Evolutionary conservation across 2,329 filamentous ascomycete genomes (phyloP), one percentile per base, ranked within the genome.

Genomic region (Aspergillus awamori): DNA sequence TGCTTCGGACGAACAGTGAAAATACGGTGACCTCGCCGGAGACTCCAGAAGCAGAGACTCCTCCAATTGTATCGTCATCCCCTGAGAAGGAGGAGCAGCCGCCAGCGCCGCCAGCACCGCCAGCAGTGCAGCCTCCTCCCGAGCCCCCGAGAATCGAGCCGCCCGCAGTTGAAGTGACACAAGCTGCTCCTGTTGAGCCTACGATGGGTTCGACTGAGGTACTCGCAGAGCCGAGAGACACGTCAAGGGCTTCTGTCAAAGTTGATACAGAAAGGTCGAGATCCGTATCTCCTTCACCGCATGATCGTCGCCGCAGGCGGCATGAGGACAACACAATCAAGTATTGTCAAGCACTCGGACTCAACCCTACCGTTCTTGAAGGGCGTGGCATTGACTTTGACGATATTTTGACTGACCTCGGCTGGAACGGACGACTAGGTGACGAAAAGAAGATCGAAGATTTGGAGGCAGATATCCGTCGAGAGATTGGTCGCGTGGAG

Each of bases 401-500:
- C 60, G 86, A 88, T 64, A 88, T 92, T 77, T 83, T 97, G 36
- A 89, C 92, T 65, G 92, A 96, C 72, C 91, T 97, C 73, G 93
- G 93, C 36, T 97, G 93, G 92, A 88, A 92, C 22, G 91, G 90
- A 52, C 87, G 89, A 53, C 84, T 91, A 65, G 88, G 92, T 75
- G 87, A 91, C 57, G 82, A 87, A 49, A 88, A 89, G 65, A 90
- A 87, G 62, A 87, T 94, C 58, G 91, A 96, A 54, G 87, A 91
- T 56, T 84, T 97, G 72, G 92, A 93, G 77, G 82, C 86, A 11
- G 92, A 96, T 65, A 84, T 97, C 58, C 91, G 94, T 57, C 87
- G 93, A 63, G 93, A 97, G 73, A 86, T 97, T 60, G 92, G 93
- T 65, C 91, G 92, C 67, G 90, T 94, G 2, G 94, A 97, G 78